These are phyloP conservation scores for Rosa rugosa DNA, from an alignment of 306 rosid genomes.

Conservation along the genomic window DNA sequence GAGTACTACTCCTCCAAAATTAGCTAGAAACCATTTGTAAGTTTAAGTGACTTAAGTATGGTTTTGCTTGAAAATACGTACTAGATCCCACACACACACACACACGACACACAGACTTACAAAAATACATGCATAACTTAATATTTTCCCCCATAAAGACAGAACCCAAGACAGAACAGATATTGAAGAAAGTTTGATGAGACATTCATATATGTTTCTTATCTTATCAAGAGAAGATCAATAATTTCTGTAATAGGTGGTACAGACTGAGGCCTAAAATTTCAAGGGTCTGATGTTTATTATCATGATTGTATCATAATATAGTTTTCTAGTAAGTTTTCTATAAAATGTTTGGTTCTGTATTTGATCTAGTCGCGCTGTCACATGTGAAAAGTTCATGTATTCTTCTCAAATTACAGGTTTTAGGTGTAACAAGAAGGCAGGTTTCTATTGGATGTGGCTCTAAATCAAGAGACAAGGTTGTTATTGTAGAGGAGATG, in stretches of 20 bases:
- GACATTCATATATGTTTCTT: background rate
- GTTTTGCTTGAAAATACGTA: too few relatives aligned
- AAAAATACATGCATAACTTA: background rate
- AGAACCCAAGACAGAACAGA: background rate
- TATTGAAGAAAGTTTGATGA: background rate
- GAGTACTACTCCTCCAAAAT: background rate
- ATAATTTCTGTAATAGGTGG: background rate
- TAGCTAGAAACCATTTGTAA: background rate
- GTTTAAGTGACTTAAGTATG: too few relatives aligned
- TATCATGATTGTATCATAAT: background rate
- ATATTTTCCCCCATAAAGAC: background rate
- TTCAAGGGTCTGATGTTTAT: background rate
- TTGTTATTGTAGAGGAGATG: slow-evolving; percentile 75
- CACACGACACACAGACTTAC: background rate
- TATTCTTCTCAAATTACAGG: slow-evolving; percentile 45
- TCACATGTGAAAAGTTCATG: background rate
- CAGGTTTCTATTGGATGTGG: slow-evolving; percentile 78
- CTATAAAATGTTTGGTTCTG: background rate
- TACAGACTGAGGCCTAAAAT: background rate
- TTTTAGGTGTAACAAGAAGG: slow-evolving; percentile 75
- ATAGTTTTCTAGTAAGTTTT: background rate
- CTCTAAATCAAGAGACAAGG: slow-evolving; percentile 88
- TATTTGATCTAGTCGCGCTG: background rate
- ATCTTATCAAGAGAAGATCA: background rate
- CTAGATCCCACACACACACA: too few relatives aligned